A percentile compares a stretch with the other conserved stretches of the same genome.
Evolutionary conservation across 352 stramenopile species (phyloP).

Genomic region (Globisporangium recalcitrans): DNA sequence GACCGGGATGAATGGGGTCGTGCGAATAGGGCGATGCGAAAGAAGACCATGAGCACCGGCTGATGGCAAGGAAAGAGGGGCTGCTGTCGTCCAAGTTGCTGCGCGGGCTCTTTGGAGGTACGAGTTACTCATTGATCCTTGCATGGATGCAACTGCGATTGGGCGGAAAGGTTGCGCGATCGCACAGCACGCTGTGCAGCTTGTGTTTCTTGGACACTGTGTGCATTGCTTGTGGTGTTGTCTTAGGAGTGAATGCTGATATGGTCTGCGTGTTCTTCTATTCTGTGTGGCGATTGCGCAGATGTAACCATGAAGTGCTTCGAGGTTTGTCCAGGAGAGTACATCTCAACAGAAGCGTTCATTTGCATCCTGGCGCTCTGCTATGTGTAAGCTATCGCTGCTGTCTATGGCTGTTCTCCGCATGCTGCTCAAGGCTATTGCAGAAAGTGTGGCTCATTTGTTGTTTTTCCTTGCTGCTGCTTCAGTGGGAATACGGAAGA

Average conservation of each 20-base stretch:
- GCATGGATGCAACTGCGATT: not conserved
- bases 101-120: slow-evolving; percentile 68
- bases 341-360: slow-evolving; percentile 69
- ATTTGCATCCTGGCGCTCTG: slow-evolving; percentile 62
- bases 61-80: slow-evolving; percentile 62
- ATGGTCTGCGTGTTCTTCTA: not conserved
- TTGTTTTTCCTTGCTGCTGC: slow-evolving; percentile 1
- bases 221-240: not conserved
- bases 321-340: slow-evolving; percentile 42
- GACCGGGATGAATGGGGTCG: not conserved
- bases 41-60: slow-evolving; percentile 57
- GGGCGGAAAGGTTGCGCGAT: not conserved
- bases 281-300: slow-evolving; percentile 16
- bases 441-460: too few species aligned
- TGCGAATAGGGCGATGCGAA: slow-evolving; percentile 52
- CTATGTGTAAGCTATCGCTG: slow-evolving; percentile 67
- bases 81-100: slow-evolving; percentile 75
- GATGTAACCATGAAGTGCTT: slow-evolving; percentile 65
- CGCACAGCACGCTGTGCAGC: not conserved
- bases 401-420: too few species aligned
- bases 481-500: slow-evolving; percentile 80
- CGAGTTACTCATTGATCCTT: not conserved
- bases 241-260: not conserved
- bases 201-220: not conserved
- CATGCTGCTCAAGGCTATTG: too few species aligned